Evolutionary conservation across 1,139 yeast species (phyloP).

Genomic region (Zhuliangozyma parablackwelliae): DNA sequence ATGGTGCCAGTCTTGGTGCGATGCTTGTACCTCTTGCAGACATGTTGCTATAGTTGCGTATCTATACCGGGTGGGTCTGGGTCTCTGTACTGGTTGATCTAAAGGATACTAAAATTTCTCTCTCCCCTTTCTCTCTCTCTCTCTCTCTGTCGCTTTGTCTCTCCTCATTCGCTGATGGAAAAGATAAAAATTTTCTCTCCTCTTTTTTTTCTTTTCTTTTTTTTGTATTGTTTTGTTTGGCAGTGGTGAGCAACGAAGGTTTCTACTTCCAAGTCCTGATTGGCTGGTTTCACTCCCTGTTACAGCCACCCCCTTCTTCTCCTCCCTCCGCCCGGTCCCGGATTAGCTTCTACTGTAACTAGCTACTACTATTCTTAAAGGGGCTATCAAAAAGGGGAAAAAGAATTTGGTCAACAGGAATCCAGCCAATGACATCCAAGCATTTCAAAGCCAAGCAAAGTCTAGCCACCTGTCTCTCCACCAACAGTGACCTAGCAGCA

Average conservation of each 20-base stretch:
- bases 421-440: constrained; percentile 2
- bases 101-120: background rate
- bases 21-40: constrained; percentile 24
- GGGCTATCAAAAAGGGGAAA: background rate
- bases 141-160: background rate
- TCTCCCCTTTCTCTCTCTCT: background rate
- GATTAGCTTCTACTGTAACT: too few species aligned
- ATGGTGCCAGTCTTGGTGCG: constrained; percentile 37
- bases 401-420: background rate
- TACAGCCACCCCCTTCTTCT: too few species aligned
- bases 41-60: too few species aligned
- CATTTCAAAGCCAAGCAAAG: background rate
- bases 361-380: too few species aligned
- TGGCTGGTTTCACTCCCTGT: too few species aligned
- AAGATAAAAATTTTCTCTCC: too few species aligned
- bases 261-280: constrained; percentile 2
- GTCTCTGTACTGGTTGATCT: too few species aligned
- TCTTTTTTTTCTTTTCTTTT: too few species aligned
- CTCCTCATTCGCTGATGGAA: constrained; percentile 17
- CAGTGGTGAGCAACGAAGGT: background rate
- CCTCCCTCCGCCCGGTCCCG: too few species aligned
- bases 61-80: too few species aligned
- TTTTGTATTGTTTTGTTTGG: constrained; percentile 3
- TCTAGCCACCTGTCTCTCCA: too few species aligned
- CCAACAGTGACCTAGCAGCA: too few species aligned